These are phyloP conservation scores for Nannochloris sp. DNA, from an alignment of 139 green algal species.

Conservation along the genomic window DNA sequence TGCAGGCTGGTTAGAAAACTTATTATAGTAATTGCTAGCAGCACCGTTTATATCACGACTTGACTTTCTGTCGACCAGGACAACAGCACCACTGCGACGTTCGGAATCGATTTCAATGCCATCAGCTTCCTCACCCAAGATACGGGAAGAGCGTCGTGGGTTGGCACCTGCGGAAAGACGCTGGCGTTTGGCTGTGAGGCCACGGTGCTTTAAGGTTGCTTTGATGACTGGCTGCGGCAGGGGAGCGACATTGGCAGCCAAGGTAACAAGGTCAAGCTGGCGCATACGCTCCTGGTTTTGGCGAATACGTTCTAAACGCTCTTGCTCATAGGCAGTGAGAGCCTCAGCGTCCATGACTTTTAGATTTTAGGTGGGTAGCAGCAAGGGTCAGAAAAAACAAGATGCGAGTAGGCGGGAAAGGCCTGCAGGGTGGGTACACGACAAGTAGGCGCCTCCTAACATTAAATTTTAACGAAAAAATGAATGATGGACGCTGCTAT, in stretches of 20 bases:
- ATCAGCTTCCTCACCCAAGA: constrained; percentile 29
- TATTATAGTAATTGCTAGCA: background rate
- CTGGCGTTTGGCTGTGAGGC: background rate
- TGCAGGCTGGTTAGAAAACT: background rate
- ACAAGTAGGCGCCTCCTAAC: no score
- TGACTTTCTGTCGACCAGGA: no score
- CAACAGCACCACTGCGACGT: background rate
- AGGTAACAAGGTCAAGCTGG: constrained; percentile 23
- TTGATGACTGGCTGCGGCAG: background rate
- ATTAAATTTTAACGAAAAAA: no score
- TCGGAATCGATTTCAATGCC: constrained; percentile 16
- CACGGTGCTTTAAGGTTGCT: background rate
- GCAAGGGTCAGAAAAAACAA: no score
- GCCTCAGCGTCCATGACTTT: no score
- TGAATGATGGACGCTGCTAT: no score
- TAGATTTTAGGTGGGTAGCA: no score
- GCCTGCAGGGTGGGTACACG: no score
- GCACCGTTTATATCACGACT: constrained; percentile 1
- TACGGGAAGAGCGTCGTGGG: constrained; percentile 24
- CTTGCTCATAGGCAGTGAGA: constrained; percentile 30
- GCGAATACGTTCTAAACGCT: constrained; percentile 28
- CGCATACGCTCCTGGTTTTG: constrained; percentile 37
- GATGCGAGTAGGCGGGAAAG: no score
- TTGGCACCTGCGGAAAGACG: constrained; percentile 6
- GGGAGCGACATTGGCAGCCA: constrained; percentile 15